Conservation (phyloP, 495 filamentous ascomycete genomes). For the Immersiella caudata region DNA sequence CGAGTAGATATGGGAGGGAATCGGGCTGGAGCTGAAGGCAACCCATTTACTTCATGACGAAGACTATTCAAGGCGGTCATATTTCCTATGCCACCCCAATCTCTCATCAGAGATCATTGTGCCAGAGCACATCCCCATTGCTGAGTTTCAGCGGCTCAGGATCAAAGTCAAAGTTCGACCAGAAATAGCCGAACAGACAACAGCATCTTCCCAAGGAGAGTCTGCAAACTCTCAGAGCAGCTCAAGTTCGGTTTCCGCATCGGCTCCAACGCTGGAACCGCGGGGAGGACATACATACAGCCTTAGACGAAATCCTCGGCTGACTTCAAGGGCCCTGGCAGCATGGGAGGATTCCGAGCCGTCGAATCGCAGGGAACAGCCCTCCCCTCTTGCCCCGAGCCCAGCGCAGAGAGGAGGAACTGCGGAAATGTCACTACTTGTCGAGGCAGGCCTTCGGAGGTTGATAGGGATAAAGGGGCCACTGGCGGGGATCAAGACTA, state of each 20-base stretch:
- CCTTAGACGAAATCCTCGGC: constrained; percentile 19
- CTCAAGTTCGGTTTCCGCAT: neutral
- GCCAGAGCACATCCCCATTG: constrained; percentile 30
- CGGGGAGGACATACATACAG: neutral
- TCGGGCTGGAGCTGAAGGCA: constrained; percentile 30
- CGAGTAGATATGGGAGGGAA: constrained; percentile 32
- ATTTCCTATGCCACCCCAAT: constrained; percentile 35
- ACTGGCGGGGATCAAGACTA: constrained; percentile 29
- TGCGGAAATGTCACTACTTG: constrained; percentile 32
- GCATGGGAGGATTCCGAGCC: constrained; percentile 1
- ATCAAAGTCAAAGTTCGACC: constrained; percentile 28
- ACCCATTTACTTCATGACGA: constrained; percentile 18
- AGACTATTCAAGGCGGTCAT: constrained; percentile 16
- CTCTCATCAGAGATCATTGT: constrained; percentile 32
- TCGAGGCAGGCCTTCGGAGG: constrained; percentile 41
- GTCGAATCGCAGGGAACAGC: neutral
- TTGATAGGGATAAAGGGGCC: constrained; percentile 38
- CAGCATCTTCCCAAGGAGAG: no score
- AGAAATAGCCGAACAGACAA: neutral
- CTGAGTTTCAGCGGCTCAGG: constrained; percentile 37
- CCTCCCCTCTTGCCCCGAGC: neutral
- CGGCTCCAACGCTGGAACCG: neutral
- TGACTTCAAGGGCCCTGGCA: constrained; percentile 13
- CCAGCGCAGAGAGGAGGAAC: neutral
- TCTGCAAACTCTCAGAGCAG: neutral